These are phyloP conservation scores for Cutaneotrichosporon daszewskae DNA, from an alignment of 1,284 basidiomycete genomes.

Conservation along the genomic window DNA sequence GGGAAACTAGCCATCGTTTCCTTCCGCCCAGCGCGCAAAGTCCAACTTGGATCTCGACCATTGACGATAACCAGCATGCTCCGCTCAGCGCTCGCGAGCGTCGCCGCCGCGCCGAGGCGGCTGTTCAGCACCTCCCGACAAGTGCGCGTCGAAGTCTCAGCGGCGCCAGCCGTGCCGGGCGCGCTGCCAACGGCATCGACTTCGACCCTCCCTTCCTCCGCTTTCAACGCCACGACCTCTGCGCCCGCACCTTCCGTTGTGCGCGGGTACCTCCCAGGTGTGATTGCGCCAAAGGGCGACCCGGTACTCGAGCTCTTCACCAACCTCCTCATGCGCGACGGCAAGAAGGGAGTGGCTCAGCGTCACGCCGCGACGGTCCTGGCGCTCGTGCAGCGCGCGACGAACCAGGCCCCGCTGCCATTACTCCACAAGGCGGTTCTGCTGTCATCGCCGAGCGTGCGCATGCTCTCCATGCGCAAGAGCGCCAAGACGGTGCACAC, in stretches of 20 bases:
- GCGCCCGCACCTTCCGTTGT: neutral
- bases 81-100: too few species aligned
- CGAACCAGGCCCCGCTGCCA: conserved; percentile 67
- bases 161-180: too few species aligned
- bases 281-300: conserved; percentile 64
- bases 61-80: too few species aligned
- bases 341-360: conserved; percentile 62
- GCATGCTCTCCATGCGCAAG: conserved; percentile 52
- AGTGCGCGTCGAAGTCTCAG: too few species aligned
- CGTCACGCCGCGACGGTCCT: conserved; percentile 59
- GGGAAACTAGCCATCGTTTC: too few species aligned
- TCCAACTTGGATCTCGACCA: neutral
- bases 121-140: too few species aligned
- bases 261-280: conserved; percentile 31
- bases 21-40: too few species aligned
- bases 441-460: conserved; percentile 61
- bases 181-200: too few species aligned
- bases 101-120: too few species aligned
- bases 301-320: conserved; percentile 69
- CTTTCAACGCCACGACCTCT: neutral
- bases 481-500: conserved; percentile 60
- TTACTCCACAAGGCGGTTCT: conserved; percentile 66
- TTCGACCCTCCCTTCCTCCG: conserved; percentile 3
- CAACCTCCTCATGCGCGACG: conserved; percentile 61
- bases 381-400: conserved; percentile 56